Percentiles rank a stretch among this genome's conserved stretches.
Conservation (phyloP, 805 yeast species). For the Wickerhamiella occidentalis region DNA sequence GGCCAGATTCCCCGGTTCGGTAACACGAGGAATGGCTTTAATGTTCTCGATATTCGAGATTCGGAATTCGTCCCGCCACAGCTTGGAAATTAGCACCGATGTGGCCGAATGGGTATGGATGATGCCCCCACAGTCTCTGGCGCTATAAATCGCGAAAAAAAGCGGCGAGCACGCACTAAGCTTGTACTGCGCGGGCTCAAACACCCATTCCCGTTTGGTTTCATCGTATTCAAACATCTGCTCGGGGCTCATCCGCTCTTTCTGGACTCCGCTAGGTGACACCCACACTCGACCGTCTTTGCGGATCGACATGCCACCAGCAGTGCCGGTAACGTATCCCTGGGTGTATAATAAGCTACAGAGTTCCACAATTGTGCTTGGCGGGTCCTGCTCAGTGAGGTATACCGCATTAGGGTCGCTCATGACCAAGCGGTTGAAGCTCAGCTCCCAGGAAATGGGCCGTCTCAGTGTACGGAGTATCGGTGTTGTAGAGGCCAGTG, state of each 20-base stretch:
- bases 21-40: constrained; percentile 71
- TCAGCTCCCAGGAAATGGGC: too few relatives aligned
- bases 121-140: constrained; percentile 75
- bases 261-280: constrained; percentile 95
- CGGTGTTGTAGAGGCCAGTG: not conserved
- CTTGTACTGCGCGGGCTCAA: constrained; percentile 54
- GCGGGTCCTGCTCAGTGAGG: constrained; percentile 58
- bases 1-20: constrained; percentile 54
- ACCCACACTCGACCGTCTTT: constrained; percentile 47
- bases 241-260: constrained; percentile 70
- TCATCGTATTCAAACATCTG: constrained; percentile 63
- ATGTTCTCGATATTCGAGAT: constrained; percentile 82
- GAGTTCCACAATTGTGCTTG: constrained; percentile 57
- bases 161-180: constrained; percentile 94
- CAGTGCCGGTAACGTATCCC: constrained; percentile 93
- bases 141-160: constrained; percentile 56
- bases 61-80: constrained; percentile 58
- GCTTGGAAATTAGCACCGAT: constrained; percentile 68
- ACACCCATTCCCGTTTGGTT: constrained; percentile 39
- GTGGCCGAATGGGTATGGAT: constrained; percentile 88
- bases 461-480: not conserved
- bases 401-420: constrained; percentile 21
- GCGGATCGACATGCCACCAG: constrained; percentile 82
- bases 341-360: constrained; percentile 65
- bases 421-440: too few relatives aligned